These are phyloP conservation scores for Penicillium aurantiogriseum DNA, from an alignment of 2,329 filamentous ascomycete genomes.

Conservation along the genomic window DNA sequence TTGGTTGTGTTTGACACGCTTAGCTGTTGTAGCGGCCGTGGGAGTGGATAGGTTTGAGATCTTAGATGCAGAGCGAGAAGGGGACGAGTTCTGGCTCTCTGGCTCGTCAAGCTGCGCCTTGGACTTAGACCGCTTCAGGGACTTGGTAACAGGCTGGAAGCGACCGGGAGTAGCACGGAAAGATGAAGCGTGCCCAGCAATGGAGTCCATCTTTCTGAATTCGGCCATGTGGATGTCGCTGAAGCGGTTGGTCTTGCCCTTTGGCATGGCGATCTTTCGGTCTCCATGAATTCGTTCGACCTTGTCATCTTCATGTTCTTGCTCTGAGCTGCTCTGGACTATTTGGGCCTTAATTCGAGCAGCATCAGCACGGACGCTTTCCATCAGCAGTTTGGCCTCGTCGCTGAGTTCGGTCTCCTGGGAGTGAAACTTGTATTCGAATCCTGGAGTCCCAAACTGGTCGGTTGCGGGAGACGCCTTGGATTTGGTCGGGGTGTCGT, in stretches of 20 bases:
- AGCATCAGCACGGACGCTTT: constrained; percentile 70
- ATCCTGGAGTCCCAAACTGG: constrained; percentile 44
- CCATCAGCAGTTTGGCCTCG: constrained; percentile 58
- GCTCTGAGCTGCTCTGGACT: constrained; percentile 59
- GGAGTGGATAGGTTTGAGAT: constrained; percentile 33
- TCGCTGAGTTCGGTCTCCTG: constrained; percentile 47
- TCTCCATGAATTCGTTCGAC: constrained; percentile 45
- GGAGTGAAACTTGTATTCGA: constrained; percentile 47
- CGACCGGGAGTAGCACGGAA: constrained; percentile 55
- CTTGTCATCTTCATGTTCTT: constrained; percentile 49
- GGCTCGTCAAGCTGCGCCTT: constrained; percentile 66
- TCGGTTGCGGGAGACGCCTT: constrained; percentile 33
- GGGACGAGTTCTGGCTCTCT: constrained; percentile 46
- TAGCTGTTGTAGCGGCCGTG: constrained; percentile 51
- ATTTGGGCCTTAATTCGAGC: constrained; percentile 69
- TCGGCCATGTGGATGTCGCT: constrained; percentile 82
- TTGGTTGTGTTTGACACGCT: constrained; percentile 67
- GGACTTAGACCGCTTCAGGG: constrained; percentile 54
- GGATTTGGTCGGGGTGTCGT: constrained; percentile 46
- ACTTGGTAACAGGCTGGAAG: constrained; percentile 41
- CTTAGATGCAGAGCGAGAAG: constrained; percentile 33
- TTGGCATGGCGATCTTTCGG: constrained; percentile 77
- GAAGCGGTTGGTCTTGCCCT: constrained; percentile 73
- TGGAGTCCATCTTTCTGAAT: constrained; percentile 98
- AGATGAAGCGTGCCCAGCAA: constrained; percentile 78